Evolutionary conservation across 2,329 filamentous ascomycete species (phyloP).

Genomic region (Aspergillus fischeri): DNA sequence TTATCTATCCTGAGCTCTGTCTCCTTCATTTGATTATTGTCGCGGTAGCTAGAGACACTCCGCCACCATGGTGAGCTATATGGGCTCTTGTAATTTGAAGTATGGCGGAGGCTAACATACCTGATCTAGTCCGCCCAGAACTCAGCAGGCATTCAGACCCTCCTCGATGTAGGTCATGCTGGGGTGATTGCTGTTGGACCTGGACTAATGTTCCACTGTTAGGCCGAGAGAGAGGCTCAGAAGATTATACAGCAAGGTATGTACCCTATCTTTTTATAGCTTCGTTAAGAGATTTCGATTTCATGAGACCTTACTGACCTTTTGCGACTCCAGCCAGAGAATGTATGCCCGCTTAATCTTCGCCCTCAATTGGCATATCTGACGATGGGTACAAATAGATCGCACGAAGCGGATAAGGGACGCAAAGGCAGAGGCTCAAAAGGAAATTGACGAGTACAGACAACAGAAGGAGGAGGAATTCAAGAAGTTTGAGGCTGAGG

Average conservation of each 20-base stretch:
- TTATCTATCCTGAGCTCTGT: constrained; percentile 12
- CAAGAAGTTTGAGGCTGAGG: constrained; percentile 86
- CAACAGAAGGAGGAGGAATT: constrained; percentile 89
- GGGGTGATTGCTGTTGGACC: background rate
- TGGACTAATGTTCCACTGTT: constrained; percentile 12
- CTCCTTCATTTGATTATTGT: constrained; percentile 6
- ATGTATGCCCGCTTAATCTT: constrained; percentile 54
- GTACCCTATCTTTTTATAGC: constrained; percentile 18
- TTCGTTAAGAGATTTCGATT: background rate
- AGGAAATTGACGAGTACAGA: constrained; percentile 93
- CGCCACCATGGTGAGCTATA: constrained; percentile 23
- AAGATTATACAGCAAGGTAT: constrained; percentile 97
- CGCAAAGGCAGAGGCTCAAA: constrained; percentile 92
- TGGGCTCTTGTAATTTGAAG: background rate
- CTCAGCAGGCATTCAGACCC: constrained; percentile 95
- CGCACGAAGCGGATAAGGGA: constrained; percentile 97
- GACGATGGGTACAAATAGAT: constrained; percentile 49
- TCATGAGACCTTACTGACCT: constrained; percentile 17
- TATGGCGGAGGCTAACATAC: constrained; percentile 13
- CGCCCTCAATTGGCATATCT: constrained; percentile 5
- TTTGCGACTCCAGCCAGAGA: constrained; percentile 64
- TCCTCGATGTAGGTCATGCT: constrained; percentile 77
- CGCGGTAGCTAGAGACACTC: background rate
- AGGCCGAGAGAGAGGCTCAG: constrained; percentile 97
- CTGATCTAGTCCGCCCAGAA: constrained; percentile 83